These are phyloP conservation scores for Pseudogymnoascus sp. DNA, from an alignment of 2,329 filamentous ascomycete species.

Conservation along the genomic window DNA sequence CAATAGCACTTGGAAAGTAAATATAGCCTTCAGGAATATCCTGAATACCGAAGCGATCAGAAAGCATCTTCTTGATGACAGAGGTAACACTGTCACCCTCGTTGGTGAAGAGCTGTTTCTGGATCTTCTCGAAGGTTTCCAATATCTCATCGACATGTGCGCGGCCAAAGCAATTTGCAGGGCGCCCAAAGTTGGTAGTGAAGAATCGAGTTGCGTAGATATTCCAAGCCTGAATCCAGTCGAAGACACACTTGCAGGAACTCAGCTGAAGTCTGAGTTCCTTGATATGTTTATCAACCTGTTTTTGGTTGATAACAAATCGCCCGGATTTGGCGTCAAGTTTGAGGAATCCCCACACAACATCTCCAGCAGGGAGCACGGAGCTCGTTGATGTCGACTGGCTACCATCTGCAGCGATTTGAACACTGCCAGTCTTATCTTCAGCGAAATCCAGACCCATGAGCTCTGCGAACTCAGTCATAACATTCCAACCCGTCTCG, in stretches of 20 bases:
- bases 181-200: conserved; percentile 48
- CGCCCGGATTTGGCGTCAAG: conserved; percentile 42
- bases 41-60: conserved; percentile 40
- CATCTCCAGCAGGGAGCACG: conserved; percentile 43
- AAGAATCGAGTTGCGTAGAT: conserved; percentile 51
- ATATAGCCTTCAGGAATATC: conserved; percentile 36
- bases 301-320: conserved; percentile 48
- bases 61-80: conserved; percentile 43
- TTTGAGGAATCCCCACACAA: conserved; percentile 53
- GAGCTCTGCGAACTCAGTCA: conserved; percentile 47
- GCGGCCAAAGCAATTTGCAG: conserved; percentile 47
- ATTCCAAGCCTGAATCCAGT: conserved; percentile 55
- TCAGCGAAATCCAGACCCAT: conserved; percentile 53
- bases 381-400: conserved; percentile 14
- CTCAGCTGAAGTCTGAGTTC: conserved; percentile 49
- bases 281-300: conserved; percentile 48
- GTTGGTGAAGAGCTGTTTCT: conserved; percentile 41
- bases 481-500: conserved; percentile 50
- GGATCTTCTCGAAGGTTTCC: conserved; percentile 45
- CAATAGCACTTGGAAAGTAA: conserved; percentile 34
- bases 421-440: conserved; percentile 49
- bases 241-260: conserved; percentile 48
- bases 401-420: conserved; percentile 25
- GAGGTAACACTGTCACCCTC: conserved; percentile 38
- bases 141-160: conserved; percentile 50